Percentiles rank a stretch among this genome's conserved stretches.
These are phyloP conservation scores for Isatis tinctoria DNA, from an alignment of 345 rosid genomes.

Conservation along the genomic window DNA sequence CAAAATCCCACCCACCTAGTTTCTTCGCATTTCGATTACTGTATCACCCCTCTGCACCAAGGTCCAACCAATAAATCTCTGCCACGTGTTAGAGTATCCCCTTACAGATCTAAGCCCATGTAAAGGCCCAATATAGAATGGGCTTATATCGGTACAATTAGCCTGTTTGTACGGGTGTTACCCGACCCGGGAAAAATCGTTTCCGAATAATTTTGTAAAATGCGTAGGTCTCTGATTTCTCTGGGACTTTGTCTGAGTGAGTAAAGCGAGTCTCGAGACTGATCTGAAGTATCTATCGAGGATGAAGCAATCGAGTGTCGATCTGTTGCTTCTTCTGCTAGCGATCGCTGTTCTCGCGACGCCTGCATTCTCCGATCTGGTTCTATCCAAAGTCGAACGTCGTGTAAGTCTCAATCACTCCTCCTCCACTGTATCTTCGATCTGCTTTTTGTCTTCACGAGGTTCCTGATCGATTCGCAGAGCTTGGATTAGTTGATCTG, in stretches of 20 bases:
- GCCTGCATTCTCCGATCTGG: constrained; percentile 71
- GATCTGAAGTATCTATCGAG: background rate
- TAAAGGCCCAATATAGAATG: background rate
- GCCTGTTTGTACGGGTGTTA: background rate
- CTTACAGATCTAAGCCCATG: background rate
- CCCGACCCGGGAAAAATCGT: constrained; percentile 26
- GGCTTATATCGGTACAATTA: background rate
- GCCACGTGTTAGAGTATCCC: background rate
- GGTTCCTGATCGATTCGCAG: background rate
- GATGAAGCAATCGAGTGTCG: constrained; percentile 41
- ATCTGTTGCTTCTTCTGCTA: constrained; percentile 41
- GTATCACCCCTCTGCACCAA: constrained; percentile 22
- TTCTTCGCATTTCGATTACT: background rate
- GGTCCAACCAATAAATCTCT: background rate
- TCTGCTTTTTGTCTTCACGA: constrained; percentile 18
- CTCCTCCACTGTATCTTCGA: background rate
- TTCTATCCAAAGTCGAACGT: constrained; percentile 85
- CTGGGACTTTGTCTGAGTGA: background rate
- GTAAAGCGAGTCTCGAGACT: constrained; percentile 11
- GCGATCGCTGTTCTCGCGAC: constrained; percentile 43
- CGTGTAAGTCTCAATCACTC: constrained; percentile 57
- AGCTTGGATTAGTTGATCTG: constrained; percentile 3
- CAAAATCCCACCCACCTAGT: constrained; percentile 33
- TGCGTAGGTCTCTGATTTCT: background rate
- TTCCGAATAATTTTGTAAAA: background rate